phyloP scores from a whole-genome alignment of 1,284 basidiomycete genomes.

The Neonothopanus nambi region DNA sequence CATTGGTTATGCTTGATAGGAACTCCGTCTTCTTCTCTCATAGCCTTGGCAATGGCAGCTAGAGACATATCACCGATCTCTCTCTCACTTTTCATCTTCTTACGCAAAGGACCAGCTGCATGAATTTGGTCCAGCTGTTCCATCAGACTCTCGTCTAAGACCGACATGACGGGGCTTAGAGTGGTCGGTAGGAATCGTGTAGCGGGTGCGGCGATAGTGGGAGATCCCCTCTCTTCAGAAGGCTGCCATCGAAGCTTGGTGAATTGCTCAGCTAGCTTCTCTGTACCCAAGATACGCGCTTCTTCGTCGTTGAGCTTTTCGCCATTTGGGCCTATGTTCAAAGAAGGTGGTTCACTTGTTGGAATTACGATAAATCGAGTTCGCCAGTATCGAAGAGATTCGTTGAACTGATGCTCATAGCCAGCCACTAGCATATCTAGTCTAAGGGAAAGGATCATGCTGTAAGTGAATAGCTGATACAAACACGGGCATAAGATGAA shows the following conservation, averaged over 20 bases:
- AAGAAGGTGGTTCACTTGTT: constrained; percentile 64
- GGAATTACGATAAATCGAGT: constrained; percentile 96
- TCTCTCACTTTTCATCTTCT: constrained; percentile 76
- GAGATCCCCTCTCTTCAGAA: constrained; percentile 52
- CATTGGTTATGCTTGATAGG: constrained; percentile 78
- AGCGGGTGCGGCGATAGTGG: constrained; percentile 45
- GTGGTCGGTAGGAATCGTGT: constrained; percentile 80
- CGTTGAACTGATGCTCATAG: constrained; percentile 79
- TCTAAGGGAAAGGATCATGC: constrained; percentile 31
- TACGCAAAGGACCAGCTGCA: constrained; percentile 67
- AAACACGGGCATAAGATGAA: constrained; percentile 1
- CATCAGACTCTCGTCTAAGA: constrained; percentile 77
- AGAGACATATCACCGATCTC: constrained; percentile 68
- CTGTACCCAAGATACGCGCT: constrained; percentile 85
- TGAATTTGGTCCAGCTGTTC: constrained; percentile 80
- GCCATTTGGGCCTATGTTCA: constrained; percentile 56
- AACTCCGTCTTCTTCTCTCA: constrained; percentile 78
- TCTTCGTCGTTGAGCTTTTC: constrained; percentile 86
- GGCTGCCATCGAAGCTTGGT: constrained; percentile 77
- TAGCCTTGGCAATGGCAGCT: constrained; percentile 66
- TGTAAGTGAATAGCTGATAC: too few relatives aligned
- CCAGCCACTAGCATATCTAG: constrained; percentile 85
- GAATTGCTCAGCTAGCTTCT: constrained; percentile 89
- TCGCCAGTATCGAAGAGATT: constrained; percentile 89
- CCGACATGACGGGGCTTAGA: constrained; percentile 75